These are phyloP conservation scores for Apiospora aurea DNA, from an alignment of 2,329 filamentous ascomycete species.

Conservation along the genomic window DNA sequence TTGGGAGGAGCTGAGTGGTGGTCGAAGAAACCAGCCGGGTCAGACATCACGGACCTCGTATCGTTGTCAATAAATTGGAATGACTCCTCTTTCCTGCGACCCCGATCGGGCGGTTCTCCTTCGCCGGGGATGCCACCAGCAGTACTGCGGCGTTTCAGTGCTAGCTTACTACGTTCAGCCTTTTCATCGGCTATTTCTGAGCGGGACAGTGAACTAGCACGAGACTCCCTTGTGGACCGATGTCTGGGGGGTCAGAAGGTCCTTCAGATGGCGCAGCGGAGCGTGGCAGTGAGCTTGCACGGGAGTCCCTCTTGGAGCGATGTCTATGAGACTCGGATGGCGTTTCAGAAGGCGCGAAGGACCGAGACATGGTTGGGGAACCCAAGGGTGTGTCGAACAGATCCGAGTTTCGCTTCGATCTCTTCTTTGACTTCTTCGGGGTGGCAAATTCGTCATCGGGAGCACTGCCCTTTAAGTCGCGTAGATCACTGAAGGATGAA, in stretches of 20 bases:
- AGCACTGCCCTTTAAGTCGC: conserved; percentile 10
- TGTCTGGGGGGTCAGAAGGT: conserved; percentile 43
- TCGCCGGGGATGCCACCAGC: conserved; percentile 34
- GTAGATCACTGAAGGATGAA: background rate
- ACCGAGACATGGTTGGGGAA: conserved; percentile 30
- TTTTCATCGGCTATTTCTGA: conserved; percentile 33
- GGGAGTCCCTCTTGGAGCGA: conserved; percentile 41
- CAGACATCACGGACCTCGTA: conserved; percentile 58
- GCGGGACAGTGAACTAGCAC: conserved; percentile 32
- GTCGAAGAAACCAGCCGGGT: conserved; percentile 45
- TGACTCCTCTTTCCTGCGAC: conserved; percentile 38
- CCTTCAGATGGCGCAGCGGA: conserved; percentile 42
- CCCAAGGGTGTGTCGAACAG: conserved; percentile 33
- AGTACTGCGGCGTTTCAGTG: conserved; percentile 46
- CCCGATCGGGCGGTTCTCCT: conserved; percentile 49
- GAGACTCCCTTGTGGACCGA: conserved; percentile 41
- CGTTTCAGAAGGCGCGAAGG: conserved; percentile 39
- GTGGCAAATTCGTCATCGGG: conserved; percentile 36
- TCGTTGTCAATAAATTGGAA: conserved; percentile 52
- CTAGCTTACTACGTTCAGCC: conserved; percentile 44
- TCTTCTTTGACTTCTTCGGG: conserved; percentile 45
- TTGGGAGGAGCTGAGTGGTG: conserved; percentile 46
- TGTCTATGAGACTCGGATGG: conserved; percentile 43
- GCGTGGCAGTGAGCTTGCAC: conserved; percentile 32
- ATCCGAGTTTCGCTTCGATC: conserved; percentile 43